Percentiles rank a stretch among this genome's conserved stretches.
Evolutionary conservation across 2,329 filamentous ascomycete genomes (phyloP).

Genomic region (Botrytis byssoidea): DNA sequence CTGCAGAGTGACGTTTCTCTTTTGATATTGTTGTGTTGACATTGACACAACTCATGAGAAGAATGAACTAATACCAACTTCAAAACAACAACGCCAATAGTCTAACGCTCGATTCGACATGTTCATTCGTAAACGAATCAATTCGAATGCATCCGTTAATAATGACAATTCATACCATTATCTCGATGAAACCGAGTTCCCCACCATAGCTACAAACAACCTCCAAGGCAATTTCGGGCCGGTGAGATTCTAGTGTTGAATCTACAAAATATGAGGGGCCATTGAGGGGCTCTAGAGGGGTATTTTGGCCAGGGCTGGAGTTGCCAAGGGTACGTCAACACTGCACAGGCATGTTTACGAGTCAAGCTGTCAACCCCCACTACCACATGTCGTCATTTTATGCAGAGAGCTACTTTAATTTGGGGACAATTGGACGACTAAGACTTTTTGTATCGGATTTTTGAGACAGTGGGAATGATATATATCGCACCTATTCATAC

Average conservation of each 20-base stretch:
- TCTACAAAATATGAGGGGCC: not conserved
- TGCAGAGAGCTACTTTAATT: not conserved
- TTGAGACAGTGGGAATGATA: not conserved
- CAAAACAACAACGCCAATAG: not conserved
- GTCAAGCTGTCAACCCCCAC: not conserved
- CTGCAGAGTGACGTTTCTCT: not conserved
- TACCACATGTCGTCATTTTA: not conserved
- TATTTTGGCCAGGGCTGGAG: not conserved
- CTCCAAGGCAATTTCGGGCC: not conserved
- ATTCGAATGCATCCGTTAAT: not conserved
- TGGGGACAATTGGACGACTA: not conserved
- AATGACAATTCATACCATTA: not conserved
- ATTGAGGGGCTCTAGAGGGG: not conserved
- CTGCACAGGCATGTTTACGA: not conserved
- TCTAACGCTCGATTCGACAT: not conserved
- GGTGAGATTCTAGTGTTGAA: not conserved
- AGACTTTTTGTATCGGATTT: not conserved
- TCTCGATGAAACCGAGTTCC: not conserved
- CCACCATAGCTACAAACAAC: not conserved
- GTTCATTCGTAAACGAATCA: not conserved
- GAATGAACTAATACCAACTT: not conserved
- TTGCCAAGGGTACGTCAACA: not conserved
- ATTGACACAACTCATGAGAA: not conserved
- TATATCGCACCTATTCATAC: not conserved
- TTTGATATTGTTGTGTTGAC: not conserved